Conservation (phyloP, 768 basidiomycete species). For the Leccinum disarticulatum region DNA sequence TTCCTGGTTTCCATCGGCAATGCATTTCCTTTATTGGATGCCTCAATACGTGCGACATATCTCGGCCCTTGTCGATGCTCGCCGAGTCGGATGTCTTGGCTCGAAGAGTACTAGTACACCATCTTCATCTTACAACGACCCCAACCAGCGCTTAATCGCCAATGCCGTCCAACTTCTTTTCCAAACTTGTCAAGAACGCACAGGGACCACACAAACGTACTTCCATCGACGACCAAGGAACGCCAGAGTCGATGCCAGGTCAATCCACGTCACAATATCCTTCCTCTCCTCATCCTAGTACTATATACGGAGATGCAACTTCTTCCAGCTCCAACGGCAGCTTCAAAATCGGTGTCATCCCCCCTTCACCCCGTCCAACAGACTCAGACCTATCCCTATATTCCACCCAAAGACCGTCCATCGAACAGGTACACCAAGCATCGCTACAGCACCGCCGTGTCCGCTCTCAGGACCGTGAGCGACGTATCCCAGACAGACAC, state of each 20-base stretch:
- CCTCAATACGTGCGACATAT: too few species aligned
- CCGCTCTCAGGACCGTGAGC: slow-evolving; percentile 35
- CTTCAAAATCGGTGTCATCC: slow-evolving; percentile 32
- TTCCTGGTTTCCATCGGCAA: too few species aligned
- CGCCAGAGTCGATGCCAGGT: background rate
- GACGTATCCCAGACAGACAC: too few species aligned
- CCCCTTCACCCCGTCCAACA: slow-evolving; percentile 27
- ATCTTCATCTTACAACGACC: too few species aligned
- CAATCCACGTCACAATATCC: slow-evolving; percentile 8
- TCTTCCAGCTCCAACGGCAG: slow-evolving; percentile 20
- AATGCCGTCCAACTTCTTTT: slow-evolving; percentile 32
- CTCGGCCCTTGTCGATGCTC: too few species aligned
- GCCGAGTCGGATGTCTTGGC: too few species aligned
- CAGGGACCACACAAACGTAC: slow-evolving; percentile 1
- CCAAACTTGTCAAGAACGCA: slow-evolving; percentile 31
- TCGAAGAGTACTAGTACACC: too few species aligned
- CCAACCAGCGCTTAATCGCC: background rate
- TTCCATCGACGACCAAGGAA: slow-evolving; percentile 1
- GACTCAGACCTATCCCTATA: slow-evolving; percentile 17
- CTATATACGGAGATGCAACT: slow-evolving; percentile 4
- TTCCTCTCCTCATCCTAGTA: slow-evolving; percentile 6
- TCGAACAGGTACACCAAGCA: slow-evolving; percentile 20
- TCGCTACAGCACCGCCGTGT: slow-evolving; percentile 27
- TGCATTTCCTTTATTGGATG: background rate
- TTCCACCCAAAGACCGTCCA: slow-evolving; percentile 4